Evolutionary conservation across 106 monocot genomes (phyloP), one percentile per base, ranked within the genome.

Genomic region (Dendrobium officinale): DNA sequence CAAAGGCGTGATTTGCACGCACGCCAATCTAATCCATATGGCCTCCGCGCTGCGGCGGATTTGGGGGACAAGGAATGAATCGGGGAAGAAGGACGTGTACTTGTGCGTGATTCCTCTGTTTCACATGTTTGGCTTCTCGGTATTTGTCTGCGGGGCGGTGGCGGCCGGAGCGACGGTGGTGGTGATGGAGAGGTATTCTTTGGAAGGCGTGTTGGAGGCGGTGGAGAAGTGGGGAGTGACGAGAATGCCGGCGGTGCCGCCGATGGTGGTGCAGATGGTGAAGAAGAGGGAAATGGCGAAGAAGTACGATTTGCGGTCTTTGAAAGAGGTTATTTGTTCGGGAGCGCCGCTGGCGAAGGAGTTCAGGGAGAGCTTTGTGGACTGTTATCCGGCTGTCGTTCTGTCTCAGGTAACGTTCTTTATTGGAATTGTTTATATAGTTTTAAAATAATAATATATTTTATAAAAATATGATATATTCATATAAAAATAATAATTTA

Each of bases 111-210:
- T 93, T 41, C 93, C 96, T 22, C 37, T 93, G 80, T 91, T 84
- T 77, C 96, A 96, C 81, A 93, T 88, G 88, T 91, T 93, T 70
- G 96, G 93, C 22, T 90, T 93, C 88, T 91, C 91, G 51, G 83
- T 90, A 22, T 86, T 91, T 43, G 83, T 96, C 18, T 86, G 85
- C 79, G 91, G 93, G 44, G 88, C 87, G 24, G 44, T 88, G 48
- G 84, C 90, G 37, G 84, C 82, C 0, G 87, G 87, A 17, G 83
- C 90, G 1, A 84, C 88, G 77, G 84, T 90, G 59, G 93, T 96
- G 84, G 84, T 93, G 81, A 33, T 82, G 48, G 80, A 74, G 8
- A 75, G 78, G 85, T 93, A 81, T 44, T 61, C 78, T 55, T 18
- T 87, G 41, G 90, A 85, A 81, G 82, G 85, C 29, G 41, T 88